These are phyloP conservation scores for Cucumis cinereus DNA, from an alignment of 306 rosid genomes.

Conservation along the genomic window DNA sequence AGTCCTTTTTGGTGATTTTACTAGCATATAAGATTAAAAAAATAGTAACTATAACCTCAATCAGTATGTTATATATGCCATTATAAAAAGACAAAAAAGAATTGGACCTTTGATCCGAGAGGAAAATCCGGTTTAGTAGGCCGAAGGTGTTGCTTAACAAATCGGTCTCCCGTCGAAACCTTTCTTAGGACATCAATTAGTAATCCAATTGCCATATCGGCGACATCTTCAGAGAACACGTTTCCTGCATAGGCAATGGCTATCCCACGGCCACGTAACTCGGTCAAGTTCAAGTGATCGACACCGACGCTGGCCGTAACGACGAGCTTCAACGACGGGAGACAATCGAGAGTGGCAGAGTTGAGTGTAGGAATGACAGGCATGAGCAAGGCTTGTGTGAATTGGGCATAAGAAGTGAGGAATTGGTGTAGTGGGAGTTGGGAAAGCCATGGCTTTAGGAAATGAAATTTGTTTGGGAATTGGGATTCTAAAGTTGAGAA, in stretches of 20 bases:
- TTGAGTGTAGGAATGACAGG: neutral
- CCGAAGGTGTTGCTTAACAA: slow-evolving; percentile 12
- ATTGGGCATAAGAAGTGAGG: slow-evolving; percentile 8
- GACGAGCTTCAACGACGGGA: slow-evolving; percentile 16
- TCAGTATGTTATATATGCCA: no score
- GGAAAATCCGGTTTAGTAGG: slow-evolving; percentile 12
- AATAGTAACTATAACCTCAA: no score
- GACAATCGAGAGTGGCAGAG: slow-evolving; percentile 8
- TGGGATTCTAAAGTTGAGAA: slow-evolving; percentile 6
- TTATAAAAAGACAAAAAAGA: no score
- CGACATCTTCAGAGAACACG: slow-evolving; percentile 32
- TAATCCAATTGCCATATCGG: slow-evolving; percentile 39
- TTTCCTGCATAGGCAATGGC: slow-evolving; percentile 22
- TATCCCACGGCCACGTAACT: slow-evolving; percentile 9
- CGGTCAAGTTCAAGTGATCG: slow-evolving; percentile 17
- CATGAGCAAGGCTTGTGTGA: slow-evolving; percentile 9
- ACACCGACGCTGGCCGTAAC: slow-evolving; percentile 18
- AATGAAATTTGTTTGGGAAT: slow-evolving; percentile 13
- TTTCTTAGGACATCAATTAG: slow-evolving; percentile 30
- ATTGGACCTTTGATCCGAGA: slow-evolving; percentile 26
- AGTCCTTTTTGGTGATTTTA: no score
- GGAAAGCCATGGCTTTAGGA: slow-evolving; percentile 18
- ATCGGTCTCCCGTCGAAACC: slow-evolving; percentile 21
- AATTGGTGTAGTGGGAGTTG: slow-evolving; percentile 11
- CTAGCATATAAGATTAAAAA: no score